phyloP scores from a whole-genome alignment of 495 filamentous ascomycete genomes.

The Lasiosphaeriaceae sp. region DNA sequence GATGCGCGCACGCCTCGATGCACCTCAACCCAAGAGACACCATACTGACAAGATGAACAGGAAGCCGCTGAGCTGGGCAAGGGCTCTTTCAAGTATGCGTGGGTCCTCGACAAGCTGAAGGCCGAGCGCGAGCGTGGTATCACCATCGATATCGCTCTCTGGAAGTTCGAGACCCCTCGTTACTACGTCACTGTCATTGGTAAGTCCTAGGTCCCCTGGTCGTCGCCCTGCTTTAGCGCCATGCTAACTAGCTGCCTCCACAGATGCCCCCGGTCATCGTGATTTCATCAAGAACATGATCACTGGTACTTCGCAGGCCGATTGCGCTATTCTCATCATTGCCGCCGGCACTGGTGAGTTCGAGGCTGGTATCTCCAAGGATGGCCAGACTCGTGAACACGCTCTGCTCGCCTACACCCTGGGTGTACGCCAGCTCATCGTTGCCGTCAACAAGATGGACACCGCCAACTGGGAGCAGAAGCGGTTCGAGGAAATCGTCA shows the following conservation, averaged over 20 bases:
- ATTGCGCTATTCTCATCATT: slow-evolving; percentile 99
- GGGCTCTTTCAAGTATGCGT: slow-evolving; percentile 99
- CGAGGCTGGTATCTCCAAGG: slow-evolving; percentile 99
- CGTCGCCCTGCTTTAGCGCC: neutral
- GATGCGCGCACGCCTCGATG: slow-evolving; percentile 7
- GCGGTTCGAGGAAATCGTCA: slow-evolving; percentile 98
- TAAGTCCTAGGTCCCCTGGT: slow-evolving; percentile 40
- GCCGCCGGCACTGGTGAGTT: slow-evolving; percentile 99
- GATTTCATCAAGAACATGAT: slow-evolving; percentile 99
- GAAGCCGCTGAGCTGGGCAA: slow-evolving; percentile 99
- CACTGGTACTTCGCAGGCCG: slow-evolving; percentile 99
- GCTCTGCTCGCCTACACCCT: slow-evolving; percentile 99
- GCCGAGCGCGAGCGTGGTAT: slow-evolving; percentile 99
- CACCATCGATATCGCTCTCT: slow-evolving; percentile 99
- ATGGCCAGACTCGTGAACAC: slow-evolving; percentile 99
- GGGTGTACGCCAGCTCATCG: slow-evolving; percentile 99
- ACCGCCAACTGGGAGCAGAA: slow-evolving; percentile 96
- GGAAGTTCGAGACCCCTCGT: slow-evolving; percentile 99
- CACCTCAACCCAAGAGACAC: slow-evolving; percentile 1
- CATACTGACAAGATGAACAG: slow-evolving; percentile 46
- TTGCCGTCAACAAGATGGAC: slow-evolving; percentile 99
- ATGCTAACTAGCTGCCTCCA: slow-evolving; percentile 12
- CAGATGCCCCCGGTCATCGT: slow-evolving; percentile 98
- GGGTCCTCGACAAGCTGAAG: slow-evolving; percentile 99
- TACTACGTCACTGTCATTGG: slow-evolving; percentile 99